These are phyloP conservation scores for Acacia confusa DNA, from an alignment of 306 rosid species.

Conservation along the genomic window DNA sequence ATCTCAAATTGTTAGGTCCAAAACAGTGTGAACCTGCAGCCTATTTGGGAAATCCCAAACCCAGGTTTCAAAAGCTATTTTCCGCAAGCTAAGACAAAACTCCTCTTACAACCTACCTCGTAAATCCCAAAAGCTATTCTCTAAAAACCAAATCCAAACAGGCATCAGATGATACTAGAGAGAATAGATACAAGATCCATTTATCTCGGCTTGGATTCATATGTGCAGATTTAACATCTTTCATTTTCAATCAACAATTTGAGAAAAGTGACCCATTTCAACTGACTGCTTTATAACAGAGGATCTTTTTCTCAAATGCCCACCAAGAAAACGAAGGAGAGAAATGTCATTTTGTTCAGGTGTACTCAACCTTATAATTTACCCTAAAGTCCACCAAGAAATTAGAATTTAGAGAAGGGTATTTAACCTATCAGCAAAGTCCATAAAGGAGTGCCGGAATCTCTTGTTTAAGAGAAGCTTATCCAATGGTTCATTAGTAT, in stretches of 20 bases:
- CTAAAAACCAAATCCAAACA: no score
- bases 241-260: not conserved
- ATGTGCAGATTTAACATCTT: constrained; percentile 25
- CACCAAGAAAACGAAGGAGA: not conserved
- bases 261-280: constrained; percentile 13
- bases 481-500: constrained; percentile 82
- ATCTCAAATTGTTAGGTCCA: not conserved
- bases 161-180: constrained; percentile 3
- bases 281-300: constrained; percentile 22
- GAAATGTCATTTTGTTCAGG: not conserved
- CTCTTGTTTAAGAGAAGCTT: constrained; percentile 78
- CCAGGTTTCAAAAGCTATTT: no score
- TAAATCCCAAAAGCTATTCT: no score
- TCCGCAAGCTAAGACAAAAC: no score
- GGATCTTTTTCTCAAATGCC: not conserved
- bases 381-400: constrained; percentile 5
- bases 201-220: constrained; percentile 11
- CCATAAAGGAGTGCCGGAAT: constrained; percentile 90
- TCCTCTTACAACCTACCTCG: no score
- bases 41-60: no score
- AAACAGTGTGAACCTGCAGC: constrained; percentile 11
- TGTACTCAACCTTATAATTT: constrained; percentile 2
- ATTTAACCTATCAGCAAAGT: constrained; percentile 85
- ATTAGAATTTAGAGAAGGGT: constrained; percentile 18
- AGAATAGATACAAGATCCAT: not conserved